phyloP scores from a whole-genome alignment of 2,329 filamentous ascomycete genomes.

The Thielaviopsis ethacetica region DNA sequence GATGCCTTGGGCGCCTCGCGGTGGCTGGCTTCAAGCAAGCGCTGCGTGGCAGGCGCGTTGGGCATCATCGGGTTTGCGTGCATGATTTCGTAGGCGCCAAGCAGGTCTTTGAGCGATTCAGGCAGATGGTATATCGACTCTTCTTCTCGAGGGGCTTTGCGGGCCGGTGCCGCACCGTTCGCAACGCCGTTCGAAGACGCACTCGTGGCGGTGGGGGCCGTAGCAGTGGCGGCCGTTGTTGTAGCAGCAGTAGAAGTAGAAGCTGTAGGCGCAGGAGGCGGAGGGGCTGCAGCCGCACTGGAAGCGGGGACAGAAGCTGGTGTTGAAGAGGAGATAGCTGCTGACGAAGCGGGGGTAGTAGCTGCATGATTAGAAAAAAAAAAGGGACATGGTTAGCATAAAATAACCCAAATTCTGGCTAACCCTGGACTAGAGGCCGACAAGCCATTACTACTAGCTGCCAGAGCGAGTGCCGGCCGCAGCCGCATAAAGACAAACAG shows the following conservation, averaged over 20 bases:
- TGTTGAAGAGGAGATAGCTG: slow-evolving; percentile 1
- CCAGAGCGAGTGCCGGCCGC: slow-evolving; percentile 1
- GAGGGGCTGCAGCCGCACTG: not conserved
- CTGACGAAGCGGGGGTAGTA: slow-evolving; percentile 23
- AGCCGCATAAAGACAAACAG: not conserved
- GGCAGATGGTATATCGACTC: slow-evolving; percentile 91
- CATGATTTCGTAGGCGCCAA: slow-evolving; percentile 77
- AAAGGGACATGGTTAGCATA: slow-evolving; percentile 11
- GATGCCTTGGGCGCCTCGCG: slow-evolving; percentile 54
- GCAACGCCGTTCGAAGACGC: slow-evolving; percentile 33
- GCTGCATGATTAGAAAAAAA: not conserved
- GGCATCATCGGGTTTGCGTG: slow-evolving; percentile 50
- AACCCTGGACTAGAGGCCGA: not conserved
- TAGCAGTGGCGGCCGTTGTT: not conserved
- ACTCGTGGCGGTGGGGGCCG: slow-evolving; percentile 12
- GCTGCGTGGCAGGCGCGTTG: slow-evolving; percentile 49
- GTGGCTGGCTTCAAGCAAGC: slow-evolving; percentile 62
- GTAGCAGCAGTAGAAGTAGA: not conserved
- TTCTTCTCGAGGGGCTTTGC: slow-evolving; percentile 27
- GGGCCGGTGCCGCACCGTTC: slow-evolving; percentile 28
- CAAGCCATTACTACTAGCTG: too few species aligned
- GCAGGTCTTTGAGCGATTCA: slow-evolving; percentile 70
- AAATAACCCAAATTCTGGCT: slow-evolving; percentile 7
- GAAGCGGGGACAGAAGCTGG: not conserved
- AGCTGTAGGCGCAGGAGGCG: not conserved